Percentiles rank a stretch among this genome's conserved stretches.
These are phyloP conservation scores for Noccaea bulbosa DNA, from an alignment of 345 rosid species.

Conservation along the genomic window DNA sequence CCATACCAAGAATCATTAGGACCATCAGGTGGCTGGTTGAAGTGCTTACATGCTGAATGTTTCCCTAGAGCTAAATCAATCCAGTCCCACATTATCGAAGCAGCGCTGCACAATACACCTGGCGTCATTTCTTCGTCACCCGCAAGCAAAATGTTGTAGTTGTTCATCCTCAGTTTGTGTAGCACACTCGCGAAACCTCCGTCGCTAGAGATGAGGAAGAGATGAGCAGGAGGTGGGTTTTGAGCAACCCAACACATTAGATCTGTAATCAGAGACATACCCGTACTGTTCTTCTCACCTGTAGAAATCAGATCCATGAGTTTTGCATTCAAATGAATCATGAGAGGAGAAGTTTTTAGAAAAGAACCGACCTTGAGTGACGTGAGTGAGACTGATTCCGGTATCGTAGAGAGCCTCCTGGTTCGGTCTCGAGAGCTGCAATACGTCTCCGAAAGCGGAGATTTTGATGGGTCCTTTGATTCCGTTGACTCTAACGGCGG, in stretches of 20 bases:
- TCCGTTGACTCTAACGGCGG: constrained; percentile 67
- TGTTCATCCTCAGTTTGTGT: constrained; percentile 81
- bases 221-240: constrained; percentile 95
- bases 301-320: not conserved
- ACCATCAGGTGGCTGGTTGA: constrained; percentile 95
- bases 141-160: constrained; percentile 88
- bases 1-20: constrained; percentile 94
- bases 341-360: not conserved
- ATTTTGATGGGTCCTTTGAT: constrained; percentile 86
- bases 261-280: constrained; percentile 69
- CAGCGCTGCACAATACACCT: constrained; percentile 78
- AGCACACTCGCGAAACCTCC: constrained; percentile 65
- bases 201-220: constrained; percentile 79
- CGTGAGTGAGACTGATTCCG: constrained; percentile 73
- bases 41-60: constrained; percentile 54
- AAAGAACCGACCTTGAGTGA: constrained; percentile 61
- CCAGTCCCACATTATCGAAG: constrained; percentile 96
- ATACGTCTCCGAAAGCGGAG: constrained; percentile 77
- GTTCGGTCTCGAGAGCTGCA: constrained; percentile 64
- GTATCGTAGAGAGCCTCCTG: constrained; percentile 78
- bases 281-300: constrained; percentile 91
- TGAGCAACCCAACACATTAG: constrained; percentile 82
- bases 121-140: constrained; percentile 47
- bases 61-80: constrained; percentile 57
- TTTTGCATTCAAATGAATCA: not conserved